phyloP scores from a whole-genome alignment of 1,139 yeast genomes.

The Wickerhamomyces sp. region DNA sequence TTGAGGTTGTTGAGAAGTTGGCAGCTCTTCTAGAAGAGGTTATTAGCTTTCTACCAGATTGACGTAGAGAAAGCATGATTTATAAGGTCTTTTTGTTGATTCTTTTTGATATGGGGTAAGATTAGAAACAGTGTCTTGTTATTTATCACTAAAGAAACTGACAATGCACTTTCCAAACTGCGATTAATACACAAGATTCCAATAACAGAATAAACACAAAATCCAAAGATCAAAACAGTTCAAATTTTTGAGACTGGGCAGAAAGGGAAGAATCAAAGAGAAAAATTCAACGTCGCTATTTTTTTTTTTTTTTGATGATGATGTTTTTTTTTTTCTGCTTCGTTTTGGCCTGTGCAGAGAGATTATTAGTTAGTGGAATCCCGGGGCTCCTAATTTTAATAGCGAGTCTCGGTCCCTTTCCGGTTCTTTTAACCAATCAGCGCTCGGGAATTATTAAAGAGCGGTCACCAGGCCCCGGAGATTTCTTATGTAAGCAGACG shows the following conservation, averaged over 20 bases:
- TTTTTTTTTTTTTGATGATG: background rate
- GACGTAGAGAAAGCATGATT: constrained; percentile 23
- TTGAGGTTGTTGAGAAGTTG: constrained; percentile 20
- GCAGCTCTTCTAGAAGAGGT: constrained; percentile 10
- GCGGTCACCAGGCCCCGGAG: background rate
- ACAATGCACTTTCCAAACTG: no score
- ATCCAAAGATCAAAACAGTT: constrained; percentile 1
- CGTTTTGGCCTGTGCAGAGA: background rate
- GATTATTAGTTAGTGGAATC: background rate
- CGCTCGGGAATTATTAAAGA: constrained; percentile 15
- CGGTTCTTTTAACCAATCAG: constrained; percentile 15
- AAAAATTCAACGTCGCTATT: background rate
- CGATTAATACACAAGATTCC: background rate
- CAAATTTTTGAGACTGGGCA: background rate
- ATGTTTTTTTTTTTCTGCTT: background rate
- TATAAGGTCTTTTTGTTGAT: background rate
- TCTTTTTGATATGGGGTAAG: background rate
- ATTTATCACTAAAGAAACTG: no score
- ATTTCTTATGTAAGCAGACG: no score
- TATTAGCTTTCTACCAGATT: constrained; percentile 13
- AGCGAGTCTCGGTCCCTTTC: constrained; percentile 16
- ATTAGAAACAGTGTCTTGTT: no score
- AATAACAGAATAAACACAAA: background rate
- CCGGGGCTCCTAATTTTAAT: background rate
- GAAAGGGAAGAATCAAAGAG: no score